These are phyloP conservation scores for Daedalea quercina DNA, from an alignment of 768 basidiomycete species.

Conservation along the genomic window DNA sequence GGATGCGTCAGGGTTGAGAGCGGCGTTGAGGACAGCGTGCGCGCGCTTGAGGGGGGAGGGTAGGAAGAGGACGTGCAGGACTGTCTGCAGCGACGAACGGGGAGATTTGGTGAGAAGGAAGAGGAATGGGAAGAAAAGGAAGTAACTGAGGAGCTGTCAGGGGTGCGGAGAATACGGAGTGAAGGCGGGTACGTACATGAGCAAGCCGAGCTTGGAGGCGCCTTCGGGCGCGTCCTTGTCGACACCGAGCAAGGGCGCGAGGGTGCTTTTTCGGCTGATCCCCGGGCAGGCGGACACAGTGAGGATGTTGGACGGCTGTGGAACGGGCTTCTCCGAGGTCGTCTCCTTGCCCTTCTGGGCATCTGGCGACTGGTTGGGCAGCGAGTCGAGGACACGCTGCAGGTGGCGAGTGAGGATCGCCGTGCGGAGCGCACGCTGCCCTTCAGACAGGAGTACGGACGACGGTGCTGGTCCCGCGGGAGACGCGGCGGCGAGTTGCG, in stretches of 20 bases:
- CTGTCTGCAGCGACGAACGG: conserved; percentile 54
- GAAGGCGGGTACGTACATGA: conserved; percentile 37
- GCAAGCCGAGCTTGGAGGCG: conserved; percentile 36
- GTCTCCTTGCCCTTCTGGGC: conserved; percentile 24
- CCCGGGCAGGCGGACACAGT: conserved; percentile 72
- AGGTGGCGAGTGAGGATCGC: conserved; percentile 68
- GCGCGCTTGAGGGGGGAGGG: conserved; percentile 67
- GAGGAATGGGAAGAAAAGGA: conserved; percentile 59
- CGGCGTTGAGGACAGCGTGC: conserved; percentile 25
- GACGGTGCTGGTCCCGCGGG: conserved; percentile 10
- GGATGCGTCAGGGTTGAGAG: conserved; percentile 12
- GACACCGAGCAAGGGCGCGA: conserved; percentile 49
- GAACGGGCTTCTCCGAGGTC: background rate
- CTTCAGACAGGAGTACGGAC: conserved; percentile 48
- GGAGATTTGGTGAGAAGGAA: conserved; percentile 68
- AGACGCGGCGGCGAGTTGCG: conserved; percentile 21
- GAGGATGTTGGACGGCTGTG: conserved; percentile 68
- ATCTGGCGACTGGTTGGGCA: conserved; percentile 55
- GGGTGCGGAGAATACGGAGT: background rate
- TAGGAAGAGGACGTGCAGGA: conserved; percentile 78
- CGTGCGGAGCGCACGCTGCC: conserved; percentile 56
- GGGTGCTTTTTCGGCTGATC: conserved; percentile 62
- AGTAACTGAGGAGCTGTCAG: conserved; percentile 42
- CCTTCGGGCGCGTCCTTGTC: conserved; percentile 31
- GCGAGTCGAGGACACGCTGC: conserved; percentile 77